Conservation (phyloP, 2,329 filamentous ascomycete species). For the Penicillium hesseltinei region DNA sequence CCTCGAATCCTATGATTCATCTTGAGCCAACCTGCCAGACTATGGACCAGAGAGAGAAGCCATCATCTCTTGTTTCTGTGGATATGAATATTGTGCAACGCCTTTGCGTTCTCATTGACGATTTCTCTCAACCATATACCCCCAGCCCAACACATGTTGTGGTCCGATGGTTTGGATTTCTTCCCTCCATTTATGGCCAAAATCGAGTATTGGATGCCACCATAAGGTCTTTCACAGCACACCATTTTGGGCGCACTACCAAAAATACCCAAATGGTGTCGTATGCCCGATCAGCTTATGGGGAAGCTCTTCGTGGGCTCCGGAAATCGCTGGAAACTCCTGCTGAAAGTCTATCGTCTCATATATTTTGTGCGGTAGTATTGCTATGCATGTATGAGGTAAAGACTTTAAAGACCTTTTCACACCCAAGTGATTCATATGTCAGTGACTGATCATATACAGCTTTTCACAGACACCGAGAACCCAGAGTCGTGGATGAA, state of each 20-base stretch:
- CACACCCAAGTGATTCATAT: neutral
- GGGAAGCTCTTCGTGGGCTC: conserved; percentile 25
- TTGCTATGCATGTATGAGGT: conserved; percentile 34
- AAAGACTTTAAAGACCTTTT: neutral
- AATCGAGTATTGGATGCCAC: conserved; percentile 26
- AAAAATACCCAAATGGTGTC: conserved; percentile 22
- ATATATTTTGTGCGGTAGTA: conserved; percentile 31
- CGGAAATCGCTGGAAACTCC: conserved; percentile 20
- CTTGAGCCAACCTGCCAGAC: neutral
- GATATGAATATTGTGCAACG: conserved; percentile 25
- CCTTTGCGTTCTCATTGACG: conserved; percentile 21
- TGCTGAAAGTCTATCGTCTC: conserved; percentile 24
- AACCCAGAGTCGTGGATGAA: conserved; percentile 32
- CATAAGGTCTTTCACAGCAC: conserved; percentile 27
- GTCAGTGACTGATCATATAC: neutral
- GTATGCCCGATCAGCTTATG: conserved; percentile 27
- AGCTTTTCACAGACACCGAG: conserved; percentile 29
- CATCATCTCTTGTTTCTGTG: conserved; percentile 5
- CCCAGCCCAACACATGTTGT: conserved; percentile 18
- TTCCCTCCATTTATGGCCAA: conserved; percentile 27
- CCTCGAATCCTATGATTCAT: neutral
- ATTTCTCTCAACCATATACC: conserved; percentile 23
- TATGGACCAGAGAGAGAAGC: neutral
- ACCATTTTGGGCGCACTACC: conserved; percentile 24
- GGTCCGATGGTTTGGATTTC: conserved; percentile 25